Evolutionary conservation across 495 filamentous ascomycete genomes (phyloP).

Genomic region (Neurospora tetrasperma): DNA sequence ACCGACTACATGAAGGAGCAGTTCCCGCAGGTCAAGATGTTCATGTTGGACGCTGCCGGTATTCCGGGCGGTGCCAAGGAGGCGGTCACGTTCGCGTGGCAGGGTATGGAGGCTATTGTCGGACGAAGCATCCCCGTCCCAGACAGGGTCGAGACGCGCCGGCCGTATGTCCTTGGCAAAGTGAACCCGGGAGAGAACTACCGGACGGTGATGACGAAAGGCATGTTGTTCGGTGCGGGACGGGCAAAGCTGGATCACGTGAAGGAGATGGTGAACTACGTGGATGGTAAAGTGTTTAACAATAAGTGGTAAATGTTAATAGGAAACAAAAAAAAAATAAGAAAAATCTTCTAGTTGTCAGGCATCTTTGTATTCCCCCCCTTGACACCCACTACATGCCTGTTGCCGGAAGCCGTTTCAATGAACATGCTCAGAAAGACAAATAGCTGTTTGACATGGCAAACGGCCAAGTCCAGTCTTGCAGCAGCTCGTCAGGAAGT

Average conservation of each 20-base stretch:
- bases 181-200: slow-evolving; percentile 46
- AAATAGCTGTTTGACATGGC: slow-evolving; percentile 7
- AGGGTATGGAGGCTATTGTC: slow-evolving; percentile 44
- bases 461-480: slow-evolving; percentile 12
- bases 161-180: slow-evolving; percentile 42
- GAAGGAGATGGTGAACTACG: slow-evolving; percentile 37
- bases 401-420: background rate
- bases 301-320: slow-evolving; percentile 26
- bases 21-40: slow-evolving; percentile 38
- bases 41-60: slow-evolving; percentile 46
- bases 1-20: slow-evolving; percentile 37
- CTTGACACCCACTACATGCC: background rate
- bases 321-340: background rate
- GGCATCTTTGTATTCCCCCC: background rate
- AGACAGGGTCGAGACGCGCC: slow-evolving; percentile 38
- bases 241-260: slow-evolving; percentile 36
- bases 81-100: slow-evolving; percentile 48
- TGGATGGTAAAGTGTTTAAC: slow-evolving; percentile 34
- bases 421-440: background rate
- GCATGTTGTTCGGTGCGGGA: slow-evolving; percentile 38
- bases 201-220: slow-evolving; percentile 38
- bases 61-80: slow-evolving; percentile 46
- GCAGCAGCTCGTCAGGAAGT: slow-evolving; percentile 11
- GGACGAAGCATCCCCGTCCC: slow-evolving; percentile 44
- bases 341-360: background rate